Base-by-base conservation (phyloP, 2,329 filamentous ascomycete genomes). In the Diaporthe citri region DNA sequence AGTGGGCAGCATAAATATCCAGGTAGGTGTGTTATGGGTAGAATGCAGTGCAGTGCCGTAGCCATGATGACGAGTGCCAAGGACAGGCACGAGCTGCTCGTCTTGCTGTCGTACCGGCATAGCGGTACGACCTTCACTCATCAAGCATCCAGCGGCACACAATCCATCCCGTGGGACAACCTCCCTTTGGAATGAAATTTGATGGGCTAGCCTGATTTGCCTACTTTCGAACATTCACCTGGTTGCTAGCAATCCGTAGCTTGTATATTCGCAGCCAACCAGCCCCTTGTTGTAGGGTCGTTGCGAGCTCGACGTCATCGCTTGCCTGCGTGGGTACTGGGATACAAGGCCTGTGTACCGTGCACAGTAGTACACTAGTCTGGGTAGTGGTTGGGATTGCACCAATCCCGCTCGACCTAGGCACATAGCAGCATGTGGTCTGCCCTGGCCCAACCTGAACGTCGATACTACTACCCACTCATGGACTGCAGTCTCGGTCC, bases 231-330 rank as follows among this genome's bases (percentile, higher is more conserved):
- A 22, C 3, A 59, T 39, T 22, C 6, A 34, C 31, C 8, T 57
- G 55, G 55, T 25, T 57, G 55, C 55, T 22, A 56, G 28, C 2
- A 22, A 34, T 22, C 51, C 25, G n/a, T n/a, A 28, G 12, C 51
- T 20, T 31, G 52, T 3, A 56, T 17, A 34, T 31, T 17, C 28
- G n/a, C 4, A 57, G 31, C 31, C 52, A 28, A 25, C 4, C 25
- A 55, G 15, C 28, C 55, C 55, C 55, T 57, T 34, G 39, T 28
- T 48, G 60, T 31, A 52, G 64, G 46, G 66, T 48, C 4, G 34
- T 34, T 36, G 62, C 25, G 46, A 36, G 41, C 22, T 41, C 55
- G 67, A 71, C 67, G 67, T 71, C 67, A 71, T 71, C 67, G 51
- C 51, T 46, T 31, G 67, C 67, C 22, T 46, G 36, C 36, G 13